These are phyloP conservation scores for Ascochyta koolunga DNA, from an alignment of 2,329 filamentous ascomycete genomes.

Conservation along the genomic window DNA sequence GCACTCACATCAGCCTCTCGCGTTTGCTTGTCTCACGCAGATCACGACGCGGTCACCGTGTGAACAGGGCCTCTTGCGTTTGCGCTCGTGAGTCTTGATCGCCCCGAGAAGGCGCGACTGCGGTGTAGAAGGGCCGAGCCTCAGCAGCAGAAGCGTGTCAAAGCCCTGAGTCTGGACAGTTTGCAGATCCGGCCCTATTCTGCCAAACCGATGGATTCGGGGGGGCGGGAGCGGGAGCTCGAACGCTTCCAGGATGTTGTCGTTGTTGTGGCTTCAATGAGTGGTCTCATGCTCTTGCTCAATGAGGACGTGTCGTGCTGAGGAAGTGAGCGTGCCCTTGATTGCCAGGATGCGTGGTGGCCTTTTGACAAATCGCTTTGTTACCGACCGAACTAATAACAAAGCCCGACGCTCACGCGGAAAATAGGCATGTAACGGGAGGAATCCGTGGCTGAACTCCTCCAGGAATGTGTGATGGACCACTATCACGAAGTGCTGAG, in stretches of 20 bases:
- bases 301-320: too few species aligned
- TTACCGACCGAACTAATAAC: too few species aligned
- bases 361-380: too few species aligned
- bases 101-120: not conserved
- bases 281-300: not conserved
- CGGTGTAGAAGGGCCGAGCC: constrained; percentile 11
- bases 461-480: not conserved
- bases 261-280: not conserved
- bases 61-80: not conserved
- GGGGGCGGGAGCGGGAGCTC: not conserved
- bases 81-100: not conserved
- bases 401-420: not conserved
- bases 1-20: too few species aligned
- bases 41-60: not conserved
- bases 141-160: not conserved
- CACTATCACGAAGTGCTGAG: not conserved
- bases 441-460: constrained; percentile 1
- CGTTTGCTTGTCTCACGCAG: not conserved
- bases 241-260: not conserved
- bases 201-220: constrained; percentile 1
- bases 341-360: too few species aligned
- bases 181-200: constrained; percentile 7
- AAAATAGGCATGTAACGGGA: not conserved
- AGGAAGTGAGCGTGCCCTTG: too few species aligned
- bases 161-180: not conserved